These are phyloP conservation scores for Syzygium grande DNA, from an alignment of 345 rosid species.

Conservation along the genomic window DNA sequence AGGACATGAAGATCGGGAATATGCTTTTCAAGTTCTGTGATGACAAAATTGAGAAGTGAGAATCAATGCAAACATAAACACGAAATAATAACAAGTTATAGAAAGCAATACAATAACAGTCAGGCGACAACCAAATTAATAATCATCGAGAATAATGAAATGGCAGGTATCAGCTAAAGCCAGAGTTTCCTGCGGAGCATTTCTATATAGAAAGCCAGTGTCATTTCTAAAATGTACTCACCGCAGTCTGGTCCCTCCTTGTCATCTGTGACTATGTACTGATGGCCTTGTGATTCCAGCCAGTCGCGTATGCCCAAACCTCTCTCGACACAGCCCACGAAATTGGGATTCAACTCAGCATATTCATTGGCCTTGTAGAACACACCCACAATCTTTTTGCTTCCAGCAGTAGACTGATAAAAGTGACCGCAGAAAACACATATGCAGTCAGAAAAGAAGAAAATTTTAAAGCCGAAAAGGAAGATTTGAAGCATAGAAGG, in stretches of 20 bases:
- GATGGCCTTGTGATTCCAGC: conserved; percentile 84
- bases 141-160: background rate
- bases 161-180: background rate
- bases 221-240: conserved; percentile 6
- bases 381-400: conserved; percentile 93
- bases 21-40: conserved; percentile 50
- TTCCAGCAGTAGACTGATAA: conserved; percentile 59
- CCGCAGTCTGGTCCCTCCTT: conserved; percentile 83
- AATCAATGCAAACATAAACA: background rate
- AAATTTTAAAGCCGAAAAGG: background rate
- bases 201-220: background rate
- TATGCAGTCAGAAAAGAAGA: background rate
- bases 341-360: conserved; percentile 66
- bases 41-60: background rate
- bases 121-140: background rate
- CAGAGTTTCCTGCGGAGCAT: background rate
- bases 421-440: background rate
- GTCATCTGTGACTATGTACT: conserved; percentile 86
- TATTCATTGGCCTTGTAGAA: conserved; percentile 93
- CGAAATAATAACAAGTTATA: background rate
- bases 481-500: background rate
- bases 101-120: background rate
- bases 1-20: conserved; percentile 82
- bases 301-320: conserved; percentile 76
- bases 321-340: conserved; percentile 71